These are phyloP conservation scores for Grigorovia transvaalensis DNA, from an alignment of 805 yeast genomes.

Conservation along the genomic window DNA sequence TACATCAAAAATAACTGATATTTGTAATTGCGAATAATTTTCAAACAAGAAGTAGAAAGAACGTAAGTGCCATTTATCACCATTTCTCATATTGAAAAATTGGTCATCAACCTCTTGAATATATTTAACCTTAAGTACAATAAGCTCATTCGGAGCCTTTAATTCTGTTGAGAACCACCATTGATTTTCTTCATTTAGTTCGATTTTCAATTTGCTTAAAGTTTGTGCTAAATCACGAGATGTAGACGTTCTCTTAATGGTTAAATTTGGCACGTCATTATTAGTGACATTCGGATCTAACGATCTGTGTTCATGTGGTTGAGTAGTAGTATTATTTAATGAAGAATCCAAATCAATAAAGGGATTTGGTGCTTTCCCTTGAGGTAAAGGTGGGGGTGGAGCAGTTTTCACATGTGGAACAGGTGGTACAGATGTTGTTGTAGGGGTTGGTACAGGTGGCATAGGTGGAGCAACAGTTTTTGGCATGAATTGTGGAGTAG, in stretches of 20 bases:
- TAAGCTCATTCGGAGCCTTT: constrained; percentile 37
- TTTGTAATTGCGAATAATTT: constrained; percentile 57
- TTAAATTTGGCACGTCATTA: constrained; percentile 5
- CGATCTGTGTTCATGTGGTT: not conserved
- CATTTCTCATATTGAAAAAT: constrained; percentile 45
- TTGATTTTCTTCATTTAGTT: constrained; percentile 26
- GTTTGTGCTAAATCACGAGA: constrained; percentile 8
- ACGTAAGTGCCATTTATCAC: constrained; percentile 36
- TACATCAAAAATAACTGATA: constrained; percentile 47
- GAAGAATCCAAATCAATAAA: constrained; percentile 8
- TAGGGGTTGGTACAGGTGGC: constrained; percentile 6
- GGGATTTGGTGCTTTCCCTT: constrained; percentile 5
- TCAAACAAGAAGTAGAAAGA: constrained; percentile 65
- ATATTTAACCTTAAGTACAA: constrained; percentile 13
- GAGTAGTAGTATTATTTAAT: constrained; percentile 9
- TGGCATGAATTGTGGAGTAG: constrained; percentile 5
- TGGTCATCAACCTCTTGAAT: constrained; percentile 58
- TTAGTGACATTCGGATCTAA: not conserved
- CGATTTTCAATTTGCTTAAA: constrained; percentile 10
- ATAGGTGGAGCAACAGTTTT: constrained; percentile 3
- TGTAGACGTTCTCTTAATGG: constrained; percentile 9
- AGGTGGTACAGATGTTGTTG: not conserved
- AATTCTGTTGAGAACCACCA: constrained; percentile 60
- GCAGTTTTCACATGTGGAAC: not conserved
- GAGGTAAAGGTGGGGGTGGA: not conserved